Evolutionary conservation across 2,329 filamentous ascomycete species (phyloP), one percentile per base, ranked within the genome.

Genomic region (Fusarium siculi): DNA sequence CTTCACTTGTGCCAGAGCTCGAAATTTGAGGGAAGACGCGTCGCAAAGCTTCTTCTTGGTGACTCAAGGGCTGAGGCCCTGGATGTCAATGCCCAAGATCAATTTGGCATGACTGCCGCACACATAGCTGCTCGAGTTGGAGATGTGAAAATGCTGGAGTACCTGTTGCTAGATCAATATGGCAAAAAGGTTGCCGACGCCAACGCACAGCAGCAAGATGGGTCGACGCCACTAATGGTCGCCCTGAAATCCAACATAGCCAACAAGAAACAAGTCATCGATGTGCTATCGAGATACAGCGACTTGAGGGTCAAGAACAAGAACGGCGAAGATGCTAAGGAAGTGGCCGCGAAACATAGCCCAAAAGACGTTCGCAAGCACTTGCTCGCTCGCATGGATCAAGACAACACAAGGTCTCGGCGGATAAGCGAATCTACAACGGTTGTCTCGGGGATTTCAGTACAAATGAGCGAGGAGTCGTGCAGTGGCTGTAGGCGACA

Each of bases 401-500:
- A 32, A 12, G 42, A 44, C 23, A 44, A 18, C 23, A 44, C 18
- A 44, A 25, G 23, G 10, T 4, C 4, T 25, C 42, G 42, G 23
- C 16, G 42, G 42, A 19, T 25, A 44, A 44, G 23, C 7, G 42
- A 44, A 25, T 44, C 23, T 44, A 25, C 42, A 11, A 44, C 23
- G 11, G 16, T 44, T 25, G 23, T 19, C 7, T 44, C 43, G 11
- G 23, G 7, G 23, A 19, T 3, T 6, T 44, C 23, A 14, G 16
- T 14, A 25, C 7, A 25, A 25, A 19, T 5, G 23, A 2, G 11
- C 11, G 43, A 44, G 23, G 7, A 25, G 3, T 25, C 11, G 0
- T 44, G 23, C 23, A 44, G 7, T 44, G 23, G 16, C 4, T 25
- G 23, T 6, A 44, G 18, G 5, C 23, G 8, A 19, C 43, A 44